Evolutionary conservation across 805 yeast genomes (phyloP).

Genomic region (Middelhovenomyces tepae): DNA sequence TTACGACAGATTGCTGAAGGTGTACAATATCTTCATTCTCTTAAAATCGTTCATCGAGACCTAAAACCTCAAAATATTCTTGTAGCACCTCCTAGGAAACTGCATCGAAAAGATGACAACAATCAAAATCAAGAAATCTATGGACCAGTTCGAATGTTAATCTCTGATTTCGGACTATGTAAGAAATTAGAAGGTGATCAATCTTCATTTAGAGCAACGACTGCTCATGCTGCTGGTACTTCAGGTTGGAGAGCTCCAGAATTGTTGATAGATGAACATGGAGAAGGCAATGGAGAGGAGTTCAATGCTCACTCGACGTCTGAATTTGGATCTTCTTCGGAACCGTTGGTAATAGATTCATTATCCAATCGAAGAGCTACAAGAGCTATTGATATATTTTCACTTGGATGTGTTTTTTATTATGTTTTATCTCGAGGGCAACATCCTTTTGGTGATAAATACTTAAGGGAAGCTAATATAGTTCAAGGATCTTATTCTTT

Average conservation of each 20-base stretch:
- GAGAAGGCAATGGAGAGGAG: constrained; percentile 1
- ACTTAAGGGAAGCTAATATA: constrained; percentile 81
- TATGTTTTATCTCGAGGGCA: constrained; percentile 73
- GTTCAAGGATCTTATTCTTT: constrained; percentile 43
- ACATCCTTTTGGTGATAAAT: constrained; percentile 95
- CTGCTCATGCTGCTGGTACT: constrained; percentile 91
- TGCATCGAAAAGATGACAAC: constrained; percentile 18
- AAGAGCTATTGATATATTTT: constrained; percentile 85
- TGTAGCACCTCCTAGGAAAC: constrained; percentile 51
- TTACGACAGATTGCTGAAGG: constrained; percentile 77
- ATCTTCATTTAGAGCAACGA: constrained; percentile 86
- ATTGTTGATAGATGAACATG: constrained; percentile 12
- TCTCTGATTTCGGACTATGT: constrained; percentile 94
- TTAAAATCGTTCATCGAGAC: constrained; percentile 91
- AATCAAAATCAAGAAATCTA: constrained; percentile 17
- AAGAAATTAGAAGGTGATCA: constrained; percentile 87
- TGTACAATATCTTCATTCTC: constrained; percentile 72
- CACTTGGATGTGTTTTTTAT: constrained; percentile 89
- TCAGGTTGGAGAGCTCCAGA: constrained; percentile 99
- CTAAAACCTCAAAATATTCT: constrained; percentile 89
- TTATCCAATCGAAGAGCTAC: constrained; percentile 54
- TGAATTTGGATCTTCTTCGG: constrained; percentile 21
- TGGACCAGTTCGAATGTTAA: constrained; percentile 57
- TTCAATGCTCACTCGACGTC: background rate
- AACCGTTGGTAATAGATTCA: constrained; percentile 32